Percentiles rank a stretch among this genome's conserved stretches.
Conservation (phyloP, 257 asterid species). For the Nyctanthes arbortristis region DNA sequence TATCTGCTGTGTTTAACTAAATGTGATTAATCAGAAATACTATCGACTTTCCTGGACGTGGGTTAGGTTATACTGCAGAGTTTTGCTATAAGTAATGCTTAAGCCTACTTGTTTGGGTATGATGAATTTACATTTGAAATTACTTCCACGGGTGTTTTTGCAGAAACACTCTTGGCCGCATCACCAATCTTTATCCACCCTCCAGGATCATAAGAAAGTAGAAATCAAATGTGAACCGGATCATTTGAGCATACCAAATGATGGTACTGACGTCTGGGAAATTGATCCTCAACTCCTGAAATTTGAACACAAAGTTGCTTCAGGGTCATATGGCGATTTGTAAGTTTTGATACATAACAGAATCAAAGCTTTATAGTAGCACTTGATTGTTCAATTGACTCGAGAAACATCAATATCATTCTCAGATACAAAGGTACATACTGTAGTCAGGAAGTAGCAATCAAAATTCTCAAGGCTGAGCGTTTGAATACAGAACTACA, state of each 20-base stretch:
- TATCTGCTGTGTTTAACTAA: constrained; percentile 17
- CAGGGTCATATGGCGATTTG: constrained; percentile 77
- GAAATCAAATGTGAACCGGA: constrained; percentile 42
- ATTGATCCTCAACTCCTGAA: constrained; percentile 55
- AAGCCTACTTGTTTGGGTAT: background rate
- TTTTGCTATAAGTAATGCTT: constrained; percentile 13
- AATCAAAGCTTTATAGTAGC: constrained; percentile 17
- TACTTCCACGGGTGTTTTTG: constrained; percentile 19
- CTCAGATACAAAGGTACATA: constrained; percentile 86
- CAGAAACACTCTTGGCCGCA: constrained; percentile 54
- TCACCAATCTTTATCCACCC: constrained; percentile 39
- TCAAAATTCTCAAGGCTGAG: constrained; percentile 93
- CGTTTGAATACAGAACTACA: constrained; percentile 78
- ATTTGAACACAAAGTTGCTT: constrained; percentile 61
- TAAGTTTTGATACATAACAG: constrained; percentile 31
- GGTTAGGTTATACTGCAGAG: constrained; percentile 11
- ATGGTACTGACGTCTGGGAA: constrained; percentile 80
- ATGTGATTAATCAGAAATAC: constrained; percentile 15
- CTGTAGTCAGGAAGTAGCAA: constrained; percentile 92
- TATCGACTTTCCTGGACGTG: constrained; percentile 10
- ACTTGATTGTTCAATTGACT: constrained; percentile 28
- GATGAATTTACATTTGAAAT: background rate
- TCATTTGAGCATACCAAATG: constrained; percentile 58
- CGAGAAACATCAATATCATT: constrained; percentile 6
- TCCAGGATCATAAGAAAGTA: constrained; percentile 34